Evolutionary conservation across 495 filamentous ascomycete genomes (phyloP).

Genomic region (Aspergillus baeticus): DNA sequence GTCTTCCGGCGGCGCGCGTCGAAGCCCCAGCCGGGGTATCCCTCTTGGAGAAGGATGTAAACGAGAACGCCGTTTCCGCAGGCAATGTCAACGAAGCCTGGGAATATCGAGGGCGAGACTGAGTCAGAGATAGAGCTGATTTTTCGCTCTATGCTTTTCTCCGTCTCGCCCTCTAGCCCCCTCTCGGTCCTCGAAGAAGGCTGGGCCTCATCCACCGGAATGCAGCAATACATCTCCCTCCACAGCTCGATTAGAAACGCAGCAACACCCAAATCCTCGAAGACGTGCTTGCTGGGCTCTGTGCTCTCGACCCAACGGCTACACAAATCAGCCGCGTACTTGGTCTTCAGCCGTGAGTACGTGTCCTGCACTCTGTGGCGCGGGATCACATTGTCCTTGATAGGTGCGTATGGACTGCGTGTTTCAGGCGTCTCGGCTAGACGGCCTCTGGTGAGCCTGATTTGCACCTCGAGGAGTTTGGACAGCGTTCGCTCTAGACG

Average conservation of each 20-base stretch:
- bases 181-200: no score
- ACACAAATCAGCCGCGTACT: conserved; percentile 67
- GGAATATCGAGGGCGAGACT: conserved; percentile 48
- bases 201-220: conserved; percentile 21
- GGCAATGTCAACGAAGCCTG: conserved; percentile 92
- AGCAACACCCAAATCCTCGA: conserved; percentile 89
- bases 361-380: conserved; percentile 74
- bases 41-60: conserved; percentile 77
- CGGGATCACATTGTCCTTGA: conserved; percentile 74
- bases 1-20: conserved; percentile 82
- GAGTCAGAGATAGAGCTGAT: conserved; percentile 4
- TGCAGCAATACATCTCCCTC: conserved; percentile 71
- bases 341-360: conserved; percentile 75
- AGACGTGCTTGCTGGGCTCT: conserved; percentile 88
- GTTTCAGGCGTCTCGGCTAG: conserved; percentile 43
- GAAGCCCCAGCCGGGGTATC: conserved; percentile 85
- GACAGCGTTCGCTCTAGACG: conserved; percentile 70
- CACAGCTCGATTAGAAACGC: conserved; percentile 94
- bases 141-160: neutral
- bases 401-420: conserved; percentile 35
- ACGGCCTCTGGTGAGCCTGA: conserved; percentile 71
- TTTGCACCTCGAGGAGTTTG: conserved; percentile 66
- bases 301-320: conserved; percentile 78
- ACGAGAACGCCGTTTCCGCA: conserved; percentile 96
- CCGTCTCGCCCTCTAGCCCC: no score